Conservation (phyloP, 2,329 filamentous ascomycete genomes). For the Fusarium burgessii region DNA sequence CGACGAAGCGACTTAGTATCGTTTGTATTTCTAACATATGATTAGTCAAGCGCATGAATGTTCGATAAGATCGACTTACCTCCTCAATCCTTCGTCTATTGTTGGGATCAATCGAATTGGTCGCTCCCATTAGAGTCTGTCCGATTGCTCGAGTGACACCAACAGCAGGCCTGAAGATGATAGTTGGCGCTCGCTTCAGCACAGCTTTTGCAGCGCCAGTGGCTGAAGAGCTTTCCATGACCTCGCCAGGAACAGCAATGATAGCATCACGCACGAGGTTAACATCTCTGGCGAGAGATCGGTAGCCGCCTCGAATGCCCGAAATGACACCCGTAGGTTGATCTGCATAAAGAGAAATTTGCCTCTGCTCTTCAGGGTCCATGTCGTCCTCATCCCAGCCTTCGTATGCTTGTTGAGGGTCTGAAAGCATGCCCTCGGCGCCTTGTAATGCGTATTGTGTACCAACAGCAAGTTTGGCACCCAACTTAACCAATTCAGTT, state of each 20-base stretch:
- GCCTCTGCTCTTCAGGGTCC: conserved; percentile 78
- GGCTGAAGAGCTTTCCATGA: conserved; percentile 87
- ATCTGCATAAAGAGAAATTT: conserved; percentile 92
- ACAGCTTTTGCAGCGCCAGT: conserved; percentile 84
- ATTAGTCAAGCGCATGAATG: conserved; percentile 19
- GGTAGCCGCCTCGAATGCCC: conserved; percentile 84
- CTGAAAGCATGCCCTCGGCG: conserved; percentile 81
- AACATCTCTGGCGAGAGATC: conserved; percentile 87
- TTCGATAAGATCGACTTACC: conserved; percentile 68
- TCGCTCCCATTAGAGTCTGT: conserved; percentile 90
- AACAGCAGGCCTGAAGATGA: conserved; percentile 90
- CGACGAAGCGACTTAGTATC: conserved; percentile 48
- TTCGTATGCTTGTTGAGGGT: conserved; percentile 52
- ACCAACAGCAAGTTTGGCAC: conserved; percentile 93
- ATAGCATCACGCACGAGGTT: conserved; percentile 89
- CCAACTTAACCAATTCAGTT: conserved; percentile 92
- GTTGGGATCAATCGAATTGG: conserved; percentile 87
- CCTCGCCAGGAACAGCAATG: conserved; percentile 91
- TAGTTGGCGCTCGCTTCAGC: conserved; percentile 85
- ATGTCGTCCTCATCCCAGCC: conserved; percentile 70
- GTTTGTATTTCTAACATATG: conserved; percentile 61
- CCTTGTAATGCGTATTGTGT: conserved; percentile 93
- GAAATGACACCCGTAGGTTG: conserved; percentile 91
- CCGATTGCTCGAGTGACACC: conserved; percentile 90
- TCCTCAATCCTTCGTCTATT: conserved; percentile 87